A percentile compares a stretch with the other conserved stretches of the same genome.
Conservation (phyloP, 176 grass and related monocot species). For the Thalia dealbata region DNA sequence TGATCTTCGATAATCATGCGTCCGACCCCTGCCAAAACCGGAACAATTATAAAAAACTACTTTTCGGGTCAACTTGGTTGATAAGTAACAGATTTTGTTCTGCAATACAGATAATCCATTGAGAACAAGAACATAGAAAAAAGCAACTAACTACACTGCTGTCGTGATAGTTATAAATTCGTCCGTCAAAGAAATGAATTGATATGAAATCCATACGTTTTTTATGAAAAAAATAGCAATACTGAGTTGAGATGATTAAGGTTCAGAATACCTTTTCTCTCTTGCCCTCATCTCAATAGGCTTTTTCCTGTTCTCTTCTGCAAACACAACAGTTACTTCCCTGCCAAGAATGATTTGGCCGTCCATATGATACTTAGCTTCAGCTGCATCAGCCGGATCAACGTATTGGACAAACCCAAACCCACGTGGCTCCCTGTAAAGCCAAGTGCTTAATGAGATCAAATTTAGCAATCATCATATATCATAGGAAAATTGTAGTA, state of each 20-base stretch:
- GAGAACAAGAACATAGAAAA: background rate
- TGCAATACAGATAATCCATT: background rate
- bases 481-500: background rate
- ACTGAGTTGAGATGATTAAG: background rate
- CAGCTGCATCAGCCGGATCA: conserved; percentile 72
- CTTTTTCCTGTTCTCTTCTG: conserved; percentile 88
- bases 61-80: background rate
- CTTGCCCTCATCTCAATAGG: conserved; percentile 60
- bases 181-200: background rate
- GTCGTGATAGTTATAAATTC: no score
- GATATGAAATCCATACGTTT: background rate
- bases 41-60: background rate
- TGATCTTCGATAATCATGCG: conserved; percentile 2
- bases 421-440: conserved; percentile 51
- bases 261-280: conserved; percentile 43
- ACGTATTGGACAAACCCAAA: conserved; percentile 87
- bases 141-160: no score
- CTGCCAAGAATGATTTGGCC: conserved; percentile 69
- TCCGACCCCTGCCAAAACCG: conserved; percentile 5
- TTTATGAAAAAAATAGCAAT: background rate
- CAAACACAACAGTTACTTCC: conserved; percentile 80
- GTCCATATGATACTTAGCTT: conserved; percentile 90
- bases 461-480: background rate
- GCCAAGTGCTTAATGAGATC: background rate
- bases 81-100: background rate